Evolutionary conservation across 2,329 filamentous ascomycete species (phyloP).

Genomic region (Botrytis tulipae): DNA sequence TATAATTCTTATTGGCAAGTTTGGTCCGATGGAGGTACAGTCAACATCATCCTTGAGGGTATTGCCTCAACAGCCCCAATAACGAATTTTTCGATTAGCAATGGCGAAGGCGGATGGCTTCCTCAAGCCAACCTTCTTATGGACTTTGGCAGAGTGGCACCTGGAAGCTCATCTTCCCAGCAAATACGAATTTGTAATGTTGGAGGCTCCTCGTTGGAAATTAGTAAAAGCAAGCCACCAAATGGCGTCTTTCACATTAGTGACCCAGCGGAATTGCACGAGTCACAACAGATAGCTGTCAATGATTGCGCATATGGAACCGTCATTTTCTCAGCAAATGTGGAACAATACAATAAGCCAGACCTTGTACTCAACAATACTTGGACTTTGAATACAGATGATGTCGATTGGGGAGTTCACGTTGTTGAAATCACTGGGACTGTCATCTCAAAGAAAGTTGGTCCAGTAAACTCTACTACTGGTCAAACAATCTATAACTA

Average conservation of each 20-base stretch:
- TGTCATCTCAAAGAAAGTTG: constrained; percentile 21
- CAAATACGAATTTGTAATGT: constrained; percentile 37
- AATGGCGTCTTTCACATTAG: constrained; percentile 29
- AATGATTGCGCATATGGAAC: constrained; percentile 35
- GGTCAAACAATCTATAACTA: constrained; percentile 33
- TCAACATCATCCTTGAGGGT: constrained; percentile 34
- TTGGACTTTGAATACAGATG: constrained; percentile 43
- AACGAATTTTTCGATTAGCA: constrained; percentile 37
- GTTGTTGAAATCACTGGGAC: constrained; percentile 33
- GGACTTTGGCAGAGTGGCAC: constrained; percentile 36
- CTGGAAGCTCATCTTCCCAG: constrained; percentile 30
- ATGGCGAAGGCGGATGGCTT: constrained; percentile 38
- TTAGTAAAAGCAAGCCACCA: constrained; percentile 39
- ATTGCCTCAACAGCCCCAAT: constrained; percentile 36
- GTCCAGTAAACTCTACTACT: constrained; percentile 16
- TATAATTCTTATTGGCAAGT: constrained; percentile 38
- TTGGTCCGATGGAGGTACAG: constrained; percentile 36
- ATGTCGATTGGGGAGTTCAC: constrained; percentile 41
- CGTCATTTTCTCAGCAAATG: constrained; percentile 33
- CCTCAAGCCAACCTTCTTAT: constrained; percentile 27
- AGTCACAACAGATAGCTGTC: constrained; percentile 34
- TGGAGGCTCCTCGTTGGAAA: constrained; percentile 37
- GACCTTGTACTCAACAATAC: constrained; percentile 30
- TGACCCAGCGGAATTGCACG: constrained; percentile 35
- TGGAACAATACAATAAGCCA: constrained; percentile 32